phyloP scores from a whole-genome alignment of 108 stramenopile species.

The Cyclostephanos invisitatus region DNA sequence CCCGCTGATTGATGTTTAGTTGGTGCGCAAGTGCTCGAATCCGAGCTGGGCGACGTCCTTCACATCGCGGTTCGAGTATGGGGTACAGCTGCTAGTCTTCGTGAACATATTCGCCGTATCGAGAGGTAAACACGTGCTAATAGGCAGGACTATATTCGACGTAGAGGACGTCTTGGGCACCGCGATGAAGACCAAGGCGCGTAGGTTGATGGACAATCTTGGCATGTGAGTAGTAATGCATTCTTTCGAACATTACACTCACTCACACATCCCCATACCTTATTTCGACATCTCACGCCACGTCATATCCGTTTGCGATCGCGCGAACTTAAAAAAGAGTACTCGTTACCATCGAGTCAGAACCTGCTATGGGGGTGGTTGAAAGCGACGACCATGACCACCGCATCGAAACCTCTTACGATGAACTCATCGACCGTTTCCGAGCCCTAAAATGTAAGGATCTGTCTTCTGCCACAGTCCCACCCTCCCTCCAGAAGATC shows the following conservation, averaged over 20 bases:
- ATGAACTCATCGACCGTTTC: no score
- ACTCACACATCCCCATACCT: neutral
- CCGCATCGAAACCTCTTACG: no score
- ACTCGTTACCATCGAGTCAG: slow-evolving; percentile 24
- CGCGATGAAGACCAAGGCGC: slow-evolving; percentile 9
- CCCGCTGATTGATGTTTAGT: neutral
- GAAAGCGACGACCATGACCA: no score
- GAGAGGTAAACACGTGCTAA: neutral
- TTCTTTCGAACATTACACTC: neutral
- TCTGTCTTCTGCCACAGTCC: slow-evolving; percentile 54
- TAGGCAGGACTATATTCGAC: slow-evolving; percentile 25
- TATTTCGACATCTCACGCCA: neutral
- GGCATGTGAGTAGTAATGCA: slow-evolving; percentile 14
- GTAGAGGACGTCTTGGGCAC: slow-evolving; percentile 32
- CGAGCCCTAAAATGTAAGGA: no score
- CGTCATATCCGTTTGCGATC: no score
- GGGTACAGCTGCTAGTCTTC: slow-evolving; percentile 27
- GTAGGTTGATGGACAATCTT: slow-evolving; percentile 14
- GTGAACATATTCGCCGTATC: slow-evolving; percentile 25
- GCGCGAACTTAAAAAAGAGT: no score
- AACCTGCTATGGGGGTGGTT: no score
- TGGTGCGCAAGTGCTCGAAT: slow-evolving; percentile 25
- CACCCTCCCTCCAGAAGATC: slow-evolving; percentile 80
- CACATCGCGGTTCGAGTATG: slow-evolving; percentile 21
- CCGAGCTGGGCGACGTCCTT: slow-evolving; percentile 34